Conservation (phyloP, 352 stramenopile species). For the Pythium chondricola region DNA sequence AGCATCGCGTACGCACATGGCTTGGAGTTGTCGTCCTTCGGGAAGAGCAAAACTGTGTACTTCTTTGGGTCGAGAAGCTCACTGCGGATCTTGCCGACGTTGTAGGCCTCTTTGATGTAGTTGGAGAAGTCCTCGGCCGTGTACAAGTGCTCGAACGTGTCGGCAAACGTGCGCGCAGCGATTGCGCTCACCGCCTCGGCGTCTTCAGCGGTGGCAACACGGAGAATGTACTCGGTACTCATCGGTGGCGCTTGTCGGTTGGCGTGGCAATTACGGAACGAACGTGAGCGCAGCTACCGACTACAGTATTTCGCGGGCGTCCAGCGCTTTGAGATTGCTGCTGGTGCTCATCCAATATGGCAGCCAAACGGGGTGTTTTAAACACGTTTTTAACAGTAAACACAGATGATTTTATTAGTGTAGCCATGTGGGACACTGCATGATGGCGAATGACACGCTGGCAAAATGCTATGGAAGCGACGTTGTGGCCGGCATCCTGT, state of each 20-base stretch:
- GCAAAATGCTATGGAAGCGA: too few relatives aligned
- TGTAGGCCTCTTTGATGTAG: slow-evolving; percentile 16
- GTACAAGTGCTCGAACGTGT: slow-evolving; percentile 27
- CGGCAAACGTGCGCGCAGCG: slow-evolving; percentile 24
- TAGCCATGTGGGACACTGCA: too few relatives aligned
- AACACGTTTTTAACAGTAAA: not conserved
- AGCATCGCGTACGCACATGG: slow-evolving; percentile 25
- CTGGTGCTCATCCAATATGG: slow-evolving; percentile 4
- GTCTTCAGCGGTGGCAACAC: slow-evolving; percentile 13
- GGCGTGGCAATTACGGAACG: not conserved
- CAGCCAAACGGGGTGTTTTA: slow-evolving; percentile 4
- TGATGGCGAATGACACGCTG: too few relatives aligned
- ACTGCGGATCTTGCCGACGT: slow-evolving; percentile 10
- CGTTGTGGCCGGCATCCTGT: too few relatives aligned
- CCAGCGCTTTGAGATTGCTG: not conserved
- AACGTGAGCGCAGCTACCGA: not conserved
- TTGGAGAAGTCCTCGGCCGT: slow-evolving; percentile 13
- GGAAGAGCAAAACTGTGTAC: slow-evolving; percentile 27
- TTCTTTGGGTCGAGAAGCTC: slow-evolving; percentile 18
- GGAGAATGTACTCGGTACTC: not conserved
- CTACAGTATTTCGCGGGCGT: not conserved
- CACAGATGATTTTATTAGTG: not conserved
- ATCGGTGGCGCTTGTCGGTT: too few relatives aligned
- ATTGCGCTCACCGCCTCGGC: slow-evolving; percentile 15
- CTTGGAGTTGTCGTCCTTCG: not conserved